Evolutionary conservation across 1,284 basidiomycete genomes (phyloP).

Genomic region (Ustilago cynodontis): DNA sequence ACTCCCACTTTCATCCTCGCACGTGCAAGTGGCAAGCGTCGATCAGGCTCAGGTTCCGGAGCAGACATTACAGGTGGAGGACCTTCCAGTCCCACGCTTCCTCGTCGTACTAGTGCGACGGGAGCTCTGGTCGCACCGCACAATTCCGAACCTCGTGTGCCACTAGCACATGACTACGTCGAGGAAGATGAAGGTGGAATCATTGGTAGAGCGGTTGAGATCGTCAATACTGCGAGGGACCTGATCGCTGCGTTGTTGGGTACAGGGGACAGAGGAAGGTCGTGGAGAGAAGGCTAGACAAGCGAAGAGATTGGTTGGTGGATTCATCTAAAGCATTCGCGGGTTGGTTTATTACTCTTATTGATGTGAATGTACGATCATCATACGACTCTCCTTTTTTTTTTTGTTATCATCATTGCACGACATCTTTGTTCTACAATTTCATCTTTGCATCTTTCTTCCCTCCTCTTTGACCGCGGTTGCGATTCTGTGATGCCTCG

Average conservation of each 20-base stretch:
- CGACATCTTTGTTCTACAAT: neutral
- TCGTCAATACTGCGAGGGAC: conserved; percentile 68
- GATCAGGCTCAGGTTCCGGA: conserved; percentile 38
- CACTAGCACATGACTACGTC: conserved; percentile 66
- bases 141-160: conserved; percentile 60
- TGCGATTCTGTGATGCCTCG: neutral
- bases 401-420: conserved; percentile 7
- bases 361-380: neutral
- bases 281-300: conserved; percentile 46
- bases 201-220: conserved; percentile 66
- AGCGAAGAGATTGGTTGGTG: neutral
- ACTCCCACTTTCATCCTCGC: conserved; percentile 64
- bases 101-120: conserved; percentile 56
- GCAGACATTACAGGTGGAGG: conserved; percentile 39
- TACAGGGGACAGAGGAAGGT: conserved; percentile 49
- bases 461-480: neutral
- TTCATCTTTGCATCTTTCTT: neutral
- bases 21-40: conserved; percentile 45
- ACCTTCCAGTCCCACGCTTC: conserved; percentile 54
- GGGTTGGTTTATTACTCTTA: neutral
- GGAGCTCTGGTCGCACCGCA: conserved; percentile 65
- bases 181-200: conserved; percentile 68
- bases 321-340: neutral
- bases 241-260: conserved; percentile 63
- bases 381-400: neutral